These are phyloP conservation scores for Microsporum audouinii DNA, from an alignment of 2,329 filamentous ascomycete species.

Conservation along the genomic window DNA sequence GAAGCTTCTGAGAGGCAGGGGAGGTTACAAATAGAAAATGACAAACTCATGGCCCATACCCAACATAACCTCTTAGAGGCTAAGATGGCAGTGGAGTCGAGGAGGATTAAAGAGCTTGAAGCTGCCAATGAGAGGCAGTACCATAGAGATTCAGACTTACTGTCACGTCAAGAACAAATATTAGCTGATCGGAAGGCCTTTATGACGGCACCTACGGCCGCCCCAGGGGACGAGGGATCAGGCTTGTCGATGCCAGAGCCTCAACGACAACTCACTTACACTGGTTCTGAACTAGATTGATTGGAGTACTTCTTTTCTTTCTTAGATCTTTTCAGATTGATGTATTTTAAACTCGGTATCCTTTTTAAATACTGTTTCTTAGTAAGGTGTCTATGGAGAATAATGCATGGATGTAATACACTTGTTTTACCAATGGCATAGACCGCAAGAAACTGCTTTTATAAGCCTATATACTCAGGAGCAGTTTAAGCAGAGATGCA, in stretches of 20 bases:
- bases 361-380: background rate
- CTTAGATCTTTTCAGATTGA: background rate
- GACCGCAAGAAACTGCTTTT: too few relatives aligned
- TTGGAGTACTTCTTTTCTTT: background rate
- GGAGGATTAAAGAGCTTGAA: conserved; percentile 13
- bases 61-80: conserved; percentile 12
- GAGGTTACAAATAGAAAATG: conserved; percentile 11
- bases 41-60: conserved; percentile 6
- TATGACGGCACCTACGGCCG: background rate
- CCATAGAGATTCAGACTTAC: conserved; percentile 12
- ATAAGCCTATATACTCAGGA: too few relatives aligned
- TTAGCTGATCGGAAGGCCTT: conserved; percentile 7
- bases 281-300: background rate
- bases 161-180: conserved; percentile 11
- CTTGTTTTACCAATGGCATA: too few relatives aligned
- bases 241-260: background rate
- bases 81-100: conserved; percentile 9
- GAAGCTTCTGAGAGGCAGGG: conserved; percentile 9
- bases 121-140: conserved; percentile 13
- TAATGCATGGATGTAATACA: too few relatives aligned
- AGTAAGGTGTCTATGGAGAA: too few relatives aligned
- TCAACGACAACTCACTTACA: background rate
- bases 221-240: background rate
- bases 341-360: background rate
- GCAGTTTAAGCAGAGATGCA: background rate